A percentile compares a stretch with the other conserved stretches of the same genome.
These are phyloP conservation scores for Amorphotheca resinae DNA, from an alignment of 495 filamentous ascomycete species.

Conservation along the genomic window DNA sequence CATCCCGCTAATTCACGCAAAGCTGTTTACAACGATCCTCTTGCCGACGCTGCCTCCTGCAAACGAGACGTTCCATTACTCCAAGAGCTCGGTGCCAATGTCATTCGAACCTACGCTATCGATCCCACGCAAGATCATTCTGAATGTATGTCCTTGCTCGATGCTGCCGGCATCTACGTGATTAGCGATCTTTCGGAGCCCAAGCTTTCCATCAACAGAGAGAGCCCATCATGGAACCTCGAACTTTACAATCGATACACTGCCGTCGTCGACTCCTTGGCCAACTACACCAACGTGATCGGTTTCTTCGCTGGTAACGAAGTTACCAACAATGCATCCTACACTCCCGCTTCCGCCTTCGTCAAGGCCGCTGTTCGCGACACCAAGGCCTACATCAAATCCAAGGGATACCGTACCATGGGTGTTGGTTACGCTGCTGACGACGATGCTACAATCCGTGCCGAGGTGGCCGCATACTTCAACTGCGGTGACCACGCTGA, in stretches of 20 bases:
- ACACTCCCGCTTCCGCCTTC: constrained; percentile 48
- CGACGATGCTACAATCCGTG: constrained; percentile 44
- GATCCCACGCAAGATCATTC: constrained; percentile 49
- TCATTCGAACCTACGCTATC: constrained; percentile 46
- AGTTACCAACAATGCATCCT: constrained; percentile 45
- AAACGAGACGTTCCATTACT: constrained; percentile 51
- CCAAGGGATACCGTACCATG: constrained; percentile 45
- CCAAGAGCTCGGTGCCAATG: constrained; percentile 49
- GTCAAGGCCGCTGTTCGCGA: constrained; percentile 67
- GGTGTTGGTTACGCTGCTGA: constrained; percentile 60
- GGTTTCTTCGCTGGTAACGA: constrained; percentile 71
- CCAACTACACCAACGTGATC: constrained; percentile 53
- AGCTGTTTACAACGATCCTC: constrained; percentile 32
- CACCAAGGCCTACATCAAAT: constrained; percentile 55
- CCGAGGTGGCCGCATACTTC: constrained; percentile 51
- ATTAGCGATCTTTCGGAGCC: constrained; percentile 52
- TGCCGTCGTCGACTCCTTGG: constrained; percentile 48
- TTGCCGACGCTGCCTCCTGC: constrained; percentile 44
- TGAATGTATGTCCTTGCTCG: constrained; percentile 51
- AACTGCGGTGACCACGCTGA: constrained; percentile 44
- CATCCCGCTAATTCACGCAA: neutral
- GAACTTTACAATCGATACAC: constrained; percentile 48
- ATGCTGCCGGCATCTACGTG: constrained; percentile 64
- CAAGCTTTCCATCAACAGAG: constrained; percentile 44
- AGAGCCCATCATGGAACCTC: constrained; percentile 42